Evolutionary conservation across 768 basidiomycete genomes (phyloP).

Genomic region (Leccinum obscurum): DNA sequence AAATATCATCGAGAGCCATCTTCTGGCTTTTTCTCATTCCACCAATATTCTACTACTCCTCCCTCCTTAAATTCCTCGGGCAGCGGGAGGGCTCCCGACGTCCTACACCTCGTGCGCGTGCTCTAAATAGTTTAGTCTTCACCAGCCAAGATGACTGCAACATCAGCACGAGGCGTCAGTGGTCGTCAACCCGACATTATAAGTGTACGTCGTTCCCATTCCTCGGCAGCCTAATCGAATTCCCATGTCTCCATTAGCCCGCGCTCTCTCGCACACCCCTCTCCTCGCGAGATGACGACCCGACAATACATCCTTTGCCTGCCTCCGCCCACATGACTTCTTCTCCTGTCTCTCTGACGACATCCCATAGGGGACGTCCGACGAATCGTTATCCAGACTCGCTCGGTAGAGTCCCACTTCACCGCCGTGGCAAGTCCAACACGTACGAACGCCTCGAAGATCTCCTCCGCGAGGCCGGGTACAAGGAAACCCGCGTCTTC

Average conservation of each 20-base stretch:
- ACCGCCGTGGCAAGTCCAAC: conserved; percentile 75
- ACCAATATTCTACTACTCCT: neutral
- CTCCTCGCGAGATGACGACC: conserved; percentile 9
- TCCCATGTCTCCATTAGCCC: conserved; percentile 13
- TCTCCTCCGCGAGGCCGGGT: conserved; percentile 82
- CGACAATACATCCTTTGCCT: conserved; percentile 12
- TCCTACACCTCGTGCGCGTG: conserved; percentile 6
- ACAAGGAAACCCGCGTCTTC: conserved; percentile 89
- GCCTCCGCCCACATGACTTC: conserved; percentile 4
- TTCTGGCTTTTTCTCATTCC: neutral
- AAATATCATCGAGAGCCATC: neutral
- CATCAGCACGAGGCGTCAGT: conserved; percentile 10
- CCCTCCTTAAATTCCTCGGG: neutral
- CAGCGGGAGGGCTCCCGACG: conserved; percentile 6
- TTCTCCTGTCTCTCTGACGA: conserved; percentile 40
- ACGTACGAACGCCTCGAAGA: conserved; percentile 86
- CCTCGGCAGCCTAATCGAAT: conserved; percentile 13
- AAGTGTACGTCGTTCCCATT: conserved; percentile 3
- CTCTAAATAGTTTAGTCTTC: neutral
- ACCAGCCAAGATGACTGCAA: conserved; percentile 18
- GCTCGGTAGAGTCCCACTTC: conserved; percentile 70
- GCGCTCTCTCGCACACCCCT: conserved; percentile 5
- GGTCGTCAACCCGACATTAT: conserved; percentile 20
- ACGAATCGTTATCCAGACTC: conserved; percentile 54
- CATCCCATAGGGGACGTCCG: conserved; percentile 43